These are phyloP conservation scores for Salix caprea DNA, from an alignment of 345 rosid species.

Conservation along the genomic window DNA sequence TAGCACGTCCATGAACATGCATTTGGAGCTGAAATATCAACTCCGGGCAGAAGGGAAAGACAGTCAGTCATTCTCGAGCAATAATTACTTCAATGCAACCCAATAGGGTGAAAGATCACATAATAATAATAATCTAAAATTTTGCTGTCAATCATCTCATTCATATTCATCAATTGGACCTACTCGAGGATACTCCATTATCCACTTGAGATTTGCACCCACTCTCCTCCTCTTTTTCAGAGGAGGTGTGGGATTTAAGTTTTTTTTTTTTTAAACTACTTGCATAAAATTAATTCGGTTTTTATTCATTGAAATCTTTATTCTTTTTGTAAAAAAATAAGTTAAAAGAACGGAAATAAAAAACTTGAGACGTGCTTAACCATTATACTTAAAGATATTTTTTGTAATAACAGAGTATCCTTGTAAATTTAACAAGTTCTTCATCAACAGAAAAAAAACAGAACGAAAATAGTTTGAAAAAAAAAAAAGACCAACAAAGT, in stretches of 20 bases:
- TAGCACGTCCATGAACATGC: not conserved
- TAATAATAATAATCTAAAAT: constrained; percentile 6
- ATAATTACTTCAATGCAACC: constrained; percentile 1
- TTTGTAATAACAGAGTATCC: too few species aligned
- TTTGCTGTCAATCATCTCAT: constrained; percentile 7
- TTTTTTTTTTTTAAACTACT: not conserved
- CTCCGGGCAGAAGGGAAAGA: constrained; percentile 6
- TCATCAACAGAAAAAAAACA: too few species aligned
- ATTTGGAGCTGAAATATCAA: constrained; percentile 12
- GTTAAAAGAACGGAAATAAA: too few species aligned
- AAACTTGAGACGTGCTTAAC: too few species aligned
- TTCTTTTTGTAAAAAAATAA: too few species aligned
- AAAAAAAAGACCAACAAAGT: too few species aligned
- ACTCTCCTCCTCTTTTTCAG: not conserved
- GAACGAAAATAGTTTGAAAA: too few species aligned
- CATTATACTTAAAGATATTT: too few species aligned
- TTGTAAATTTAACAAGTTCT: too few species aligned
- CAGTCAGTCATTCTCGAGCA: constrained; percentile 11
- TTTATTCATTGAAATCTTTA: too few species aligned
- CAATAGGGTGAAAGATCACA: constrained; percentile 19
- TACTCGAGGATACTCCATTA: not conserved
- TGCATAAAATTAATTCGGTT: not conserved
- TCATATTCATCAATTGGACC: constrained; percentile 4
- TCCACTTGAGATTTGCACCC: not conserved
- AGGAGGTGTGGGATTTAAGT: not conserved